Evolutionary conservation across 2,329 filamentous ascomycete species (phyloP).

Genomic region (Aspergillus sp.): DNA sequence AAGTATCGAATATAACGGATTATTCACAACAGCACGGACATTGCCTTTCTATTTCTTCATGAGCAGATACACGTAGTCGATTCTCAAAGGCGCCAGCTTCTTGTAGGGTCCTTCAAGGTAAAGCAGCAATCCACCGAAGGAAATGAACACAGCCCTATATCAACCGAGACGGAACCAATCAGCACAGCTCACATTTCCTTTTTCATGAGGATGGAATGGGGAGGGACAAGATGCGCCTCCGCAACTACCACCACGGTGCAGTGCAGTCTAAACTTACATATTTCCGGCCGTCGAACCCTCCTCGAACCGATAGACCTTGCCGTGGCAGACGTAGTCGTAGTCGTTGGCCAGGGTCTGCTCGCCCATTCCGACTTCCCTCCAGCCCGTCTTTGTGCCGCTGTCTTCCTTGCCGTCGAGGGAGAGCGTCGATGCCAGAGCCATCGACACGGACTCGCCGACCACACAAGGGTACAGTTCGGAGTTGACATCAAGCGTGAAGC

Average conservation of each 20-base stretch:
- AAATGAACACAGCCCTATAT: conserved; percentile 83
- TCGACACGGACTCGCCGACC: conserved; percentile 72
- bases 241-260: not conserved
- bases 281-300: conserved; percentile 67
- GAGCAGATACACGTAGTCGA: conserved; percentile 91
- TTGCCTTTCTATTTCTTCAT: conserved; percentile 71
- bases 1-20: conserved; percentile 1
- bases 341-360: conserved; percentile 56
- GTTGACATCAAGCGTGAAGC: conserved; percentile 89
- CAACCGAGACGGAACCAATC: conserved; percentile 13
- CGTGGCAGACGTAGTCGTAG: conserved; percentile 53
- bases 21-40: not conserved
- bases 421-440: conserved; percentile 82
- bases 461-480: conserved; percentile 81
- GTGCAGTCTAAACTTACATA: conserved; percentile 63
- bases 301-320: conserved; percentile 54
- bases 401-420: conserved; percentile 85
- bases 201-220: not conserved
- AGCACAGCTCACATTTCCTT: not conserved
- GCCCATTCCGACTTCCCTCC: conserved; percentile 68
- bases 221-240: not conserved
- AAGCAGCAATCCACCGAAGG: conserved; percentile 88
- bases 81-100: conserved; percentile 86
- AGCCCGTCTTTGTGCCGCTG: conserved; percentile 60
- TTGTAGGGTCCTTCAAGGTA: conserved; percentile 92